Conservation (phyloP, 2,329 filamentous ascomycete species). For the Hypocreales sp. region DNA sequence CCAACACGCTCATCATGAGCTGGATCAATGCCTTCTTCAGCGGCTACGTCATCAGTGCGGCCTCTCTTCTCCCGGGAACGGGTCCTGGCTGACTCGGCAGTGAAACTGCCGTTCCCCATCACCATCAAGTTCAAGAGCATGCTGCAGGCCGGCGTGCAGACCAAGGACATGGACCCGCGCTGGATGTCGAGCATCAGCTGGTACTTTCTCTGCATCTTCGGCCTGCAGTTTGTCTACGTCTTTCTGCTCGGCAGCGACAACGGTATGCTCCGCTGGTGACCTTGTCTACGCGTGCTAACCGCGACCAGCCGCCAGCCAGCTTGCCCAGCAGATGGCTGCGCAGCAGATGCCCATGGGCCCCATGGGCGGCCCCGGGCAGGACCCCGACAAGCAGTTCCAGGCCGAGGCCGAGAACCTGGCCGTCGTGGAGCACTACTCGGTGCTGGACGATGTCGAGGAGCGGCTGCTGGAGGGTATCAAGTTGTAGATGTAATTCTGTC, state of each 20-base stretch:
- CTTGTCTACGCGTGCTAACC: too few relatives aligned
- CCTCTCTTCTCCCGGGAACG: background rate
- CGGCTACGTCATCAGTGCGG: slow-evolving; percentile 83
- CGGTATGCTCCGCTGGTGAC: too few relatives aligned
- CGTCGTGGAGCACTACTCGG: slow-evolving; percentile 85
- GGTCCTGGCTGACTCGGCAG: slow-evolving; percentile 14
- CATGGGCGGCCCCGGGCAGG: slow-evolving; percentile 82
- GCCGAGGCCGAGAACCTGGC: slow-evolving; percentile 90
- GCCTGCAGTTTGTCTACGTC: slow-evolving; percentile 91
- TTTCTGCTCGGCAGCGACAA: slow-evolving; percentile 95
- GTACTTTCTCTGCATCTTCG: slow-evolving; percentile 97
- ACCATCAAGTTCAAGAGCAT: slow-evolving; percentile 99
- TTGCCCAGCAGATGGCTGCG: slow-evolving; percentile 75
- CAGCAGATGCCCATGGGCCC: slow-evolving; percentile 30
- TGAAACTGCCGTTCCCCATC: slow-evolving; percentile 94
- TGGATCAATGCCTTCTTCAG: slow-evolving; percentile 99
- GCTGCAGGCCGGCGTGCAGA: slow-evolving; percentile 93
- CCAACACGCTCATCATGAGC: slow-evolving; percentile 97
- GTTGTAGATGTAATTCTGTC: slow-evolving; percentile 17
- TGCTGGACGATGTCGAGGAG: slow-evolving; percentile 77
- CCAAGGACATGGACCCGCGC: slow-evolving; percentile 86
- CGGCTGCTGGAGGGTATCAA: slow-evolving; percentile 50
- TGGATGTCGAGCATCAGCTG: slow-evolving; percentile 98
- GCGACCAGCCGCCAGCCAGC: slow-evolving; percentile 79
- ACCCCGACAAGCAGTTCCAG: slow-evolving; percentile 89